Evolutionary conservation across 108 stramenopile genomes (phyloP).

Genomic region (Cyclotella atomus): DNA sequence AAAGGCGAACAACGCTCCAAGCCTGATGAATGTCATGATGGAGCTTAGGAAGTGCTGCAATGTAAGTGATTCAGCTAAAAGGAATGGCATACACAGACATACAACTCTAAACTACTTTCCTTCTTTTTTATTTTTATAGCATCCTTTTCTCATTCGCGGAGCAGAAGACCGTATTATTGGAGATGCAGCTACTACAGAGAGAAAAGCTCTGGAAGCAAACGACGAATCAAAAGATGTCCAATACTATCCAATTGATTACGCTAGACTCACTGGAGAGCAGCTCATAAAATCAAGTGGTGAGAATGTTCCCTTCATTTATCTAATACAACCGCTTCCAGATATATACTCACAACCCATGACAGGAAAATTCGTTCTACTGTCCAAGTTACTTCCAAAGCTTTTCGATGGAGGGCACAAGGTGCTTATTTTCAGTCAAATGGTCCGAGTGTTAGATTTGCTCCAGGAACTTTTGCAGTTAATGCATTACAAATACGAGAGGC

Average conservation of each 20-base stretch:
- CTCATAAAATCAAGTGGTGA: slow-evolving; percentile 85
- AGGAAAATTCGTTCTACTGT: slow-evolving; percentile 80
- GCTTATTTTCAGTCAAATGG: slow-evolving; percentile 98
- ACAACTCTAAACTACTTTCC: neutral
- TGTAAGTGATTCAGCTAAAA: slow-evolving; percentile 11
- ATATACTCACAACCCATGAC: too few species aligned
- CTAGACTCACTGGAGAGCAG: slow-evolving; percentile 78
- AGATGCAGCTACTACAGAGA: slow-evolving; percentile 68
- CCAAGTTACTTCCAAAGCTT: slow-evolving; percentile 92
- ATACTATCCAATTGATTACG: slow-evolving; percentile 54
- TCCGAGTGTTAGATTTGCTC: slow-evolving; percentile 87
- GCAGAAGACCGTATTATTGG: slow-evolving; percentile 85
- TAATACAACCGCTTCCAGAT: neutral
- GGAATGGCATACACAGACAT: slow-evolving; percentile 24
- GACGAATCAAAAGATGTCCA: slow-evolving; percentile 6
- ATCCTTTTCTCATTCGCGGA: slow-evolving; percentile 86
- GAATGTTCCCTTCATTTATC: neutral
- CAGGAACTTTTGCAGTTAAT: slow-evolving; percentile 90
- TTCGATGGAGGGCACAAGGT: slow-evolving; percentile 90
- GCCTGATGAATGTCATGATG: slow-evolving; percentile 98
- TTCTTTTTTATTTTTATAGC: slow-evolving; percentile 12
- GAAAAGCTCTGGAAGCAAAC: slow-evolving; percentile 24
- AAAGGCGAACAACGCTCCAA: slow-evolving; percentile 83
- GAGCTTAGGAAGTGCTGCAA: slow-evolving; percentile 98
- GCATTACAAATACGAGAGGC: slow-evolving; percentile 81